Base-by-base conservation (phyloP, 768 basidiomycete genomes). In the Lactarius akahatsu region DNA sequence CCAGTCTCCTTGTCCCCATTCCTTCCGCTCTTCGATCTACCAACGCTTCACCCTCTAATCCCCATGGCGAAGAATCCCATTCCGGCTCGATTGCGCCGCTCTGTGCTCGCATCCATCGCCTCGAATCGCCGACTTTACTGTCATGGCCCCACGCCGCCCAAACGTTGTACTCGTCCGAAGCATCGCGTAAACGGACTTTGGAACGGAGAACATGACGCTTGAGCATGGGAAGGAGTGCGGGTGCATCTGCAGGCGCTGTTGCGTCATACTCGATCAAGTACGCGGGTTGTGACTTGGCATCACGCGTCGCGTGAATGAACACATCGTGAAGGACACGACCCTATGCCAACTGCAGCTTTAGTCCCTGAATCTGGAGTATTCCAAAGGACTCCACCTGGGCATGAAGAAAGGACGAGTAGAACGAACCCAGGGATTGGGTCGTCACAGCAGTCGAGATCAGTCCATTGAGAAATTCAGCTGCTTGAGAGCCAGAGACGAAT, bases 321-420 rank as follows among this genome's bases (percentile, higher is more conserved):
- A 90, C 78, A 75, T 98, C 96, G 73, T 94, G 89, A 56, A 97
- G 79, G 36, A 98, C 86, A 74, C 95, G 84, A 47, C 96, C 96
- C 94, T 96, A 57, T 13, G 28, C 58, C 6, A 72, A 72, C 32
- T 67, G 69, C 26, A 62, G 59, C 4, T 61, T 70, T 1, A 72
- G 65, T 30, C 55, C 13, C 13, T 66, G 59, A 11, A 45, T 57
- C 4, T 73, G 71, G 28, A 54, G 34, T 34, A 20, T n/a, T 34
- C 41, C 16, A 52, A 30, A 8, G 65, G 40, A 56, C 74, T 82
- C 69, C 76, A 86, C 92, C 81, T 93, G 91, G 61, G 93, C 88
- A 73, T 91, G 88, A 18, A 95, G 78, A 73, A 94, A 86, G 0
- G 87, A 84, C 52, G 88, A 86, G 74, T 86, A 94, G 63, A 84